Conservation (phyloP, 257 asterid species). For the Nicotiana tomentosiformis region DNA sequence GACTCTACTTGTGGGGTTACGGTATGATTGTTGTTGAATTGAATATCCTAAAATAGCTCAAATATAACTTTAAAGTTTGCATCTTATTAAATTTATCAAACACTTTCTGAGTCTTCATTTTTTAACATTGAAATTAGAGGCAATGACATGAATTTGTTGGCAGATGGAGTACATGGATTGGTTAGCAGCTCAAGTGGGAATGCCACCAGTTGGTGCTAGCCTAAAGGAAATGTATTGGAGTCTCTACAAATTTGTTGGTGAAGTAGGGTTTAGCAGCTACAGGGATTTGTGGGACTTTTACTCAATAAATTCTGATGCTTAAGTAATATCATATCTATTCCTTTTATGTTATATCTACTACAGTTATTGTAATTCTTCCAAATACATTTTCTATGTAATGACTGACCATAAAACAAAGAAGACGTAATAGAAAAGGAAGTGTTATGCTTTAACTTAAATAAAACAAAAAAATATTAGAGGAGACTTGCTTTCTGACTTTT, state of each 20-base stretch:
- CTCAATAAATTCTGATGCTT: neutral
- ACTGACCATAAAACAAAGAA: no score
- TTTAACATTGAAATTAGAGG: neutral
- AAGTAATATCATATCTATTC: neutral
- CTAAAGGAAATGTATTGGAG: neutral
- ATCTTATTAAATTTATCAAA: neutral
- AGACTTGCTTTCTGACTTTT: neutral
- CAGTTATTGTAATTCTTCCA: neutral
- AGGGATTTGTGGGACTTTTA: neutral
- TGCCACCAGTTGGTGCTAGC: constrained; percentile 21
- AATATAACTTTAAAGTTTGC: neutral
- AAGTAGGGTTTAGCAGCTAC: neutral
- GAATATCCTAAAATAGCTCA: neutral
- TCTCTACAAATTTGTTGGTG: constrained; percentile 9
- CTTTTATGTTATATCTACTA: neutral
- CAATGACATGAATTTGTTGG: neutral
- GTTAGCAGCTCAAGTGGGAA: constrained; percentile 46
- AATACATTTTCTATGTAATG: neutral
- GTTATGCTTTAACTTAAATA: neutral
- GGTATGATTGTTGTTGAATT: no score
- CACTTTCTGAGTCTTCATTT: neutral
- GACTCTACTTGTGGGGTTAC: no score
- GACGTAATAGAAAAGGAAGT: neutral
- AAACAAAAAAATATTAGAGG: no score
- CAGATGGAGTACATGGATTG: constrained; percentile 57